A percentile compares a stretch with the other conserved stretches of the same genome.
Evolutionary conservation across 2,329 filamentous ascomycete genomes (phyloP).

Genomic region (Monosporascus sp.): DNA sequence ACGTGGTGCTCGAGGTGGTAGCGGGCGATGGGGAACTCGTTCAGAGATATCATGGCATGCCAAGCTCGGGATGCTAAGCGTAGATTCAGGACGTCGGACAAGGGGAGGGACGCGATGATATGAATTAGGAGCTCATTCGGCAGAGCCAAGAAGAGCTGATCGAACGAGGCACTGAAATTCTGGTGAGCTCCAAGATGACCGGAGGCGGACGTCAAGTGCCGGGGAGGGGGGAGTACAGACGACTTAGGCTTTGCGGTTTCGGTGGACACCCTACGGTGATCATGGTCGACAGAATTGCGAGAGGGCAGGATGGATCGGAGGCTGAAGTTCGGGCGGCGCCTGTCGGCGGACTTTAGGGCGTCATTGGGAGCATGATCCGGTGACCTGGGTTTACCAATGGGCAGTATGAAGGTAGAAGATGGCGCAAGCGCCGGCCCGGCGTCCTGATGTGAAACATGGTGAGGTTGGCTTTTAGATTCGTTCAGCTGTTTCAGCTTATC

Average conservation of each 20-base stretch:
- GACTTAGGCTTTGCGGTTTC: conserved; percentile 21
- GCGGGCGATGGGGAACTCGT: conserved; percentile 56
- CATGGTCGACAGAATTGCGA: conserved; percentile 25
- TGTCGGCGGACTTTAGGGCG: conserved; percentile 19
- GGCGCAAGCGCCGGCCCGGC: conserved; percentile 21
- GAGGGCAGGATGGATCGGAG: conserved; percentile 25
- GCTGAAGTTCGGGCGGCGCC: conserved; percentile 25
- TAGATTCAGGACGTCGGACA: conserved; percentile 55
- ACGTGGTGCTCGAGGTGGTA: conserved; percentile 56
- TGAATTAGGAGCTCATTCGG: conserved; percentile 60
- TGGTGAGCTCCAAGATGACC: conserved; percentile 1
- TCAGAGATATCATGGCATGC: conserved; percentile 53
- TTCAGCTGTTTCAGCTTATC: conserved; percentile 53
- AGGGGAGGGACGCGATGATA: conserved; percentile 53
- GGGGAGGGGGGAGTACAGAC: conserved; percentile 8
- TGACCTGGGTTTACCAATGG: conserved; percentile 31
- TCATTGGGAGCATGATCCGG: conserved; percentile 30
- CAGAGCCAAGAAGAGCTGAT: conserved; percentile 51
- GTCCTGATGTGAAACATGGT: conserved; percentile 23
- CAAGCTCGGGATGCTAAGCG: conserved; percentile 53
- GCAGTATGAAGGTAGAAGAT: conserved; percentile 44
- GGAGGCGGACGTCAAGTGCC: neutral
- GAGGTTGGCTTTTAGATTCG: conserved; percentile 39
- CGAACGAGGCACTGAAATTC: conserved; percentile 37
- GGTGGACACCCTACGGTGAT: conserved; percentile 18